These are phyloP conservation scores for Aspergillus udagawae DNA, from an alignment of 2,329 filamentous ascomycete genomes.

Conservation along the genomic window DNA sequence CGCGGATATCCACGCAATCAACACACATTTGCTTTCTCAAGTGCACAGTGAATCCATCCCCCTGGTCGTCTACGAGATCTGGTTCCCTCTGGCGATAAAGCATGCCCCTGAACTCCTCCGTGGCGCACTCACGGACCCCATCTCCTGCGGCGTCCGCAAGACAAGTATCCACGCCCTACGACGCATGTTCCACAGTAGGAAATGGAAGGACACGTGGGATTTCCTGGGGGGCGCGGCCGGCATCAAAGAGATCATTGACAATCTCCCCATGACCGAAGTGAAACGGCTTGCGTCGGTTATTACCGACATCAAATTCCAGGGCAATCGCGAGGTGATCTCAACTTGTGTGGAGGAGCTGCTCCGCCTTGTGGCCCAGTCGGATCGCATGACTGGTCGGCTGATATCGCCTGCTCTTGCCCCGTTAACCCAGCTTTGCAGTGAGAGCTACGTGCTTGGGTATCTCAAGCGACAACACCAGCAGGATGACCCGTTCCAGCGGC, in stretches of 20 bases:
- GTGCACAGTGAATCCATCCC: not conserved
- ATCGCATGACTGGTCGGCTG: not conserved
- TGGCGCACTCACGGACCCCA: not conserved
- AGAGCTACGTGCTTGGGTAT: not conserved
- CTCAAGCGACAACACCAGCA: not conserved
- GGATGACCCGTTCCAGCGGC: too few relatives aligned
- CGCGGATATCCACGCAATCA: not conserved
- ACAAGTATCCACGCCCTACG: not conserved
- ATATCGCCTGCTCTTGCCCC: not conserved
- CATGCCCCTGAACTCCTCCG: not conserved
- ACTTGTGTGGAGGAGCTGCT: not conserved
- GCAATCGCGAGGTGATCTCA: not conserved
- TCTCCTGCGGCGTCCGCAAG: not conserved
- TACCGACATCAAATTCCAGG: not conserved
- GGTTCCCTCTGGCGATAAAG: not conserved
- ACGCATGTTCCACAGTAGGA: not conserved
- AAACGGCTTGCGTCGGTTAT: not conserved
- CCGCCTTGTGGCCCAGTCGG: not conserved
- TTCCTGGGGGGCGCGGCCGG: not conserved
- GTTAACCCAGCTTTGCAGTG: not conserved
- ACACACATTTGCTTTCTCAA: not conserved
- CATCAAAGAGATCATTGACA: not conserved
- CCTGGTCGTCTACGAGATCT: not conserved
- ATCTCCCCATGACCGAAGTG: not conserved
- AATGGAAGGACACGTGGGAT: not conserved